Evolutionary conservation across 306 rosid species (phyloP).

Genomic region (Datisca glomerata): DNA sequence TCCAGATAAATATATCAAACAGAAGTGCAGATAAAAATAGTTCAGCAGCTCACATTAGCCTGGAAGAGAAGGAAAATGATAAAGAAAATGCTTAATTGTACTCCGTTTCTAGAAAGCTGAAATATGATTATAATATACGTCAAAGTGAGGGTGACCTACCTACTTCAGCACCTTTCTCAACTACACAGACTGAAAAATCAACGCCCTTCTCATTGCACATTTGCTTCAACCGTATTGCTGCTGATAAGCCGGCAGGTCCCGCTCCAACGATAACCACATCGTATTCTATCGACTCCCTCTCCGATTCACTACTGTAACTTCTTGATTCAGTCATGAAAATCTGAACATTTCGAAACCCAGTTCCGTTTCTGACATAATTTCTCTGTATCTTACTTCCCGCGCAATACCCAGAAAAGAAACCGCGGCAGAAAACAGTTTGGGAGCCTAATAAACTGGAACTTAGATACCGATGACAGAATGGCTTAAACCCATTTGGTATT

Average conservation of each 20-base stretch:
- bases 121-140: no score
- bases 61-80: no score
- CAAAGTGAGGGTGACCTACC: conserved; percentile 56
- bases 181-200: conserved; percentile 75
- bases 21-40: no score
- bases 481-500: conserved; percentile 8
- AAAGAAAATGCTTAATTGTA: no score
- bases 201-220: conserved; percentile 44
- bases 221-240: conserved; percentile 79
- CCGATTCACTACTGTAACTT: conserved; percentile 34
- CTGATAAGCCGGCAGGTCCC: conserved; percentile 92
- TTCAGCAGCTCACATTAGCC: no score
- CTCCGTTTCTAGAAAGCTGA: no score
- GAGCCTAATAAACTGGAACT: conserved; percentile 9
- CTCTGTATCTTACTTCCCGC: conserved; percentile 3
- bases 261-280: conserved; percentile 96
- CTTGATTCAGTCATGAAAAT: conserved; percentile 10
- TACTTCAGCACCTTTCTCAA: conserved; percentile 88
- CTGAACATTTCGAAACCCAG: conserved; percentile 1
- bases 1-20: no score
- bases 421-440: conserved; percentile 3
- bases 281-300: conserved; percentile 59
- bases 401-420: conserved; percentile 15
- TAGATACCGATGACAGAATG: conserved; percentile 10
- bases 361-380: conserved; percentile 1